Evolutionary conservation across 2,329 filamentous ascomycete species (phyloP).

Genomic region (Cryphonectria japonica): DNA sequence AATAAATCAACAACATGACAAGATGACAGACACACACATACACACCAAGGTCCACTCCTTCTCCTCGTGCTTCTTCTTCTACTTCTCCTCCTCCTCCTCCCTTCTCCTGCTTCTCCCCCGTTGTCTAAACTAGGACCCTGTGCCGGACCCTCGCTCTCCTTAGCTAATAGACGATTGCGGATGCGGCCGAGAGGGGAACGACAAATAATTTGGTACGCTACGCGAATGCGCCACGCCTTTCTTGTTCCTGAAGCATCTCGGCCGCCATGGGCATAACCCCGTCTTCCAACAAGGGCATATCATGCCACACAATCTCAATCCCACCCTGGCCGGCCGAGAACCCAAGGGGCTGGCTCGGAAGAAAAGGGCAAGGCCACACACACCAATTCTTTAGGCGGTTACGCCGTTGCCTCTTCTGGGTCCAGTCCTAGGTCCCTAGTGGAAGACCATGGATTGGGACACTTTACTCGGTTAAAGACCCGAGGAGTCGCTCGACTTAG

Average conservation of each 20-base stretch:
- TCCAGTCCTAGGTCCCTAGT: background rate
- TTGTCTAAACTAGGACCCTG: background rate
- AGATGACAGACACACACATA: background rate
- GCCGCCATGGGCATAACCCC: background rate
- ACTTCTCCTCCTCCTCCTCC: background rate
- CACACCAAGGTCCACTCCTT: background rate
- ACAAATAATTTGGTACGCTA: background rate
- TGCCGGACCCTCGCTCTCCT: background rate
- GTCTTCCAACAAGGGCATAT: background rate
- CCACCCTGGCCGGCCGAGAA: background rate
- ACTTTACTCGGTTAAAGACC: background rate
- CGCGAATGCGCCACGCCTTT: background rate
- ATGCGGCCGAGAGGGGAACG: background rate
- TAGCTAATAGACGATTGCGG: background rate
- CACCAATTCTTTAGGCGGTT: background rate
- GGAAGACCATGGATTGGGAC: background rate
- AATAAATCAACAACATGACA: background rate
- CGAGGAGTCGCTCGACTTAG: background rate
- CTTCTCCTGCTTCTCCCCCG: background rate
- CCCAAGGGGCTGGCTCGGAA: background rate
- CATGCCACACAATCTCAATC: background rate
- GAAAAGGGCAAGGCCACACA: background rate
- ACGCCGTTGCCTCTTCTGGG: background rate
- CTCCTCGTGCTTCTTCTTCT: background rate
- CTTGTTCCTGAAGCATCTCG: constrained; percentile 4